phyloP scores from a whole-genome alignment of 2,329 filamentous ascomycete genomes.

The Fusarium sp. region DNA sequence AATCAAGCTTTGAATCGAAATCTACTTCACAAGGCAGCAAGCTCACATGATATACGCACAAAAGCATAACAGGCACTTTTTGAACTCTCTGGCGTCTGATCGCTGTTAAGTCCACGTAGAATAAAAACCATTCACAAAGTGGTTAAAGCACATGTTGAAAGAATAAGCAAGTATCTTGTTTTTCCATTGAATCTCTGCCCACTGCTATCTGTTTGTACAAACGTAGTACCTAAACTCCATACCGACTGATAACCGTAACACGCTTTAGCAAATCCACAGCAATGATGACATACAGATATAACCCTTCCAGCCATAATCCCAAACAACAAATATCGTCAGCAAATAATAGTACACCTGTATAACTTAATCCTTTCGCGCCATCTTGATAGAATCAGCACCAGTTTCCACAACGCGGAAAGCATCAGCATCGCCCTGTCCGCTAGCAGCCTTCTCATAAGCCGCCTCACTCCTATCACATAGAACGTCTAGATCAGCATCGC shows the following conservation, averaged over 20 bases:
- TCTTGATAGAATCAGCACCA: slow-evolving; percentile 60
- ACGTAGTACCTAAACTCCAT: not conserved
- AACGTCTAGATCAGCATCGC: slow-evolving; percentile 77
- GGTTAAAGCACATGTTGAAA: not conserved
- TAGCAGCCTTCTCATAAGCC: slow-evolving; percentile 76
- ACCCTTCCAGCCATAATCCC: not conserved
- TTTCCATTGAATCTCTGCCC: not conserved
- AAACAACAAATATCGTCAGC: not conserved
- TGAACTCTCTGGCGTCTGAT: not conserved
- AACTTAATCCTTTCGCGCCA: slow-evolving; percentile 41
- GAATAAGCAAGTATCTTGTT: not conserved
- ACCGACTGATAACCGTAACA: not conserved
- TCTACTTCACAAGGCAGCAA: not conserved
- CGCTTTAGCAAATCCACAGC: slow-evolving; percentile 1
- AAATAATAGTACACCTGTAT: not conserved
- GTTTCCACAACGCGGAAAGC: slow-evolving; percentile 84
- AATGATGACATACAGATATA: not conserved
- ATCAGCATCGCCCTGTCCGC: slow-evolving; percentile 75
- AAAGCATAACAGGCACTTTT: not conserved
- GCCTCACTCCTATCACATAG: slow-evolving; percentile 77
- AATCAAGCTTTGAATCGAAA: not conserved
- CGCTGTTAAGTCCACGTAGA: fast-evolving
- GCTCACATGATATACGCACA: too few relatives aligned
- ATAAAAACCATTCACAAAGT: too few relatives aligned
- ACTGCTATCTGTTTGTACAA: not conserved